Evolutionary conservation across 2,329 filamentous ascomycete genomes (phyloP), one percentile per base, ranked within the genome.

Genomic region (Periconia digitata): DNA sequence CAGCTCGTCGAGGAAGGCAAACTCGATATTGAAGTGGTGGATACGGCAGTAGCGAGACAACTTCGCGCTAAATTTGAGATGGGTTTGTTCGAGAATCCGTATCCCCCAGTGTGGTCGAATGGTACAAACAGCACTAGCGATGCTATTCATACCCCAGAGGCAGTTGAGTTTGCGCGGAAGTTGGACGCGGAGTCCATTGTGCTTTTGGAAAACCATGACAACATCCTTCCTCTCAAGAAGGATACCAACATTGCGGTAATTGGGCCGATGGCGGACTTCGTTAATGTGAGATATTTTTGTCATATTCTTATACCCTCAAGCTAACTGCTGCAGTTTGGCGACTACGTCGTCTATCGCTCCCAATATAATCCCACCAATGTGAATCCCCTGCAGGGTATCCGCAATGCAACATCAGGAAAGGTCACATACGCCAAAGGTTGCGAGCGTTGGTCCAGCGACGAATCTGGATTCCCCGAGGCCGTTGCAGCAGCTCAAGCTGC

Each of bases 21-120:
- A 47, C 71, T 90, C 1, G 76, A 82, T 36, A 74, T 83, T 22
- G 71, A 78, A 6, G 61, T 80, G 21, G 81, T 90, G n/a, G 78
- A 90, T 64, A 79, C 74, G 8, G 86, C 87, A 3, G 86, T 90
- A 2, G 76, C 82, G 4, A 76, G 87, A 45, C 73, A 86, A 8
- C 78, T 90, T 6, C 77, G 81, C 13, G 80, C 82, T 29, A 90
- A 90, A 63, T 90, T 90, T 60, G 76, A 78, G 22, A 76, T 84
- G 68, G 87, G 87, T 1, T 74, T 90, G 15, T 90, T 90, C 56
- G 87, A 90, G 64, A 80, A 83, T 40, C 86, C 86, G 0, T 88
- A 85, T 57, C 76, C 77, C 1, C 85, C 77, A 3, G 81, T 84
- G 0, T 68, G 82, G 0, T 70, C 79, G 8, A 76, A 79, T 36